These are phyloP conservation scores for Zasmidium citrigriseum DNA, from an alignment of 2,329 filamentous ascomycete genomes.

Conservation along the genomic window DNA sequence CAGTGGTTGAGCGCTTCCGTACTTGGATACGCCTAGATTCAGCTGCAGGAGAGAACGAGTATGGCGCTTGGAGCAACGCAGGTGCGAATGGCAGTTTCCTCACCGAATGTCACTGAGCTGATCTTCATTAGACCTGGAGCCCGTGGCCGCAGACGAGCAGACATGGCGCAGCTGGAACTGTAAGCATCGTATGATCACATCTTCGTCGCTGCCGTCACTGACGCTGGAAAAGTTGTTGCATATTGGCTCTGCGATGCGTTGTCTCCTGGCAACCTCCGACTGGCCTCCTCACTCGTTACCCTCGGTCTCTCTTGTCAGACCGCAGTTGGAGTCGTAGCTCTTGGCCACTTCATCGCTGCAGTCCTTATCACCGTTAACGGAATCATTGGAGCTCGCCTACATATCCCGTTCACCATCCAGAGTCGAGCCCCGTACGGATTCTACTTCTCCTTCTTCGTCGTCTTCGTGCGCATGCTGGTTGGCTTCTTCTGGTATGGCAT, in stretches of 20 bases:
- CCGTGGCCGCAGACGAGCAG: constrained; percentile 12
- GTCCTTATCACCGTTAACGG: constrained; percentile 23
- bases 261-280: constrained; percentile 20
- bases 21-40: too few relatives aligned
- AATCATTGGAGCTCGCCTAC: constrained; percentile 28
- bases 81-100: too few relatives aligned
- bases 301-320: constrained; percentile 23
- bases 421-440: constrained; percentile 32
- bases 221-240: too few relatives aligned
- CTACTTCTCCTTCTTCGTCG: constrained; percentile 25
- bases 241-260: constrained; percentile 30
- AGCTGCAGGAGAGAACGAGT: too few relatives aligned
- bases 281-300: constrained; percentile 24
- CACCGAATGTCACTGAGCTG: too few relatives aligned
- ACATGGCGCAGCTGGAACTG: constrained; percentile 21
- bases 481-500: constrained; percentile 40
- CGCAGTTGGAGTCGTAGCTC: constrained; percentile 22
- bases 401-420: constrained; percentile 33
- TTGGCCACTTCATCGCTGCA: constrained; percentile 23
- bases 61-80: too few relatives aligned
- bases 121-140: constrained; percentile 25
- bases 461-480: constrained; percentile 35
- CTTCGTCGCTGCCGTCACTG: background rate
- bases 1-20: too few relatives aligned
- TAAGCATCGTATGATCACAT: constrained; percentile 2